Percentiles rank a stretch among this genome's conserved stretches.
Conservation (phyloP, 75 land plant genomes). For the Isoetes taiwanensis region DNA sequence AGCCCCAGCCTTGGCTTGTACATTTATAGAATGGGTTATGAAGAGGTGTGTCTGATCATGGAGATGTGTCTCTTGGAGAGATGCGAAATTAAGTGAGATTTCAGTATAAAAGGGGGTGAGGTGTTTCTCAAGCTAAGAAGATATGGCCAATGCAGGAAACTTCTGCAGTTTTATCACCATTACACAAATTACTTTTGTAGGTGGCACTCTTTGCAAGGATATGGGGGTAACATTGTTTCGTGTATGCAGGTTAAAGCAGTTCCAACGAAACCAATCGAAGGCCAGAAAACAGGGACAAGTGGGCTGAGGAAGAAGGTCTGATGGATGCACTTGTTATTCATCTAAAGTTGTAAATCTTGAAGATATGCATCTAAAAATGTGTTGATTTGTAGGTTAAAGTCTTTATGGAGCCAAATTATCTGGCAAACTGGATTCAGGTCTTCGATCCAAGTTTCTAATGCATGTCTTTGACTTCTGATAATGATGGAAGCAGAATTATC, state of each 20-base stretch:
- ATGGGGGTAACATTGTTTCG: too few species aligned
- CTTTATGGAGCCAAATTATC: conserved; percentile 73
- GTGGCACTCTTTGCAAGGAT: too few species aligned
- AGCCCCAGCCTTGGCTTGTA: too few species aligned
- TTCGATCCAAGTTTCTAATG: neutral
- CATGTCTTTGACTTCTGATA: neutral
- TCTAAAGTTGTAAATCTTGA: neutral
- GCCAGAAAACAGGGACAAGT: conserved; percentile 96
- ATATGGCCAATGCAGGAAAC: too few species aligned
- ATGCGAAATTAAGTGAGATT: too few species aligned
- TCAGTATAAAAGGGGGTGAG: too few species aligned
- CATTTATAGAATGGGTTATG: too few species aligned
- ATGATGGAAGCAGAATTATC: neutral
- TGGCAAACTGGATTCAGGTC: conserved; percentile 97
- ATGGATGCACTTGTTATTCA: neutral
- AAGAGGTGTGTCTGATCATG: too few species aligned
- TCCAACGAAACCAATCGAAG: conserved; percentile 81
- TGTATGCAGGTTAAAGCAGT: conserved; percentile 53
- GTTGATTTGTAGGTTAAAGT: conserved; percentile 57
- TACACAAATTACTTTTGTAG: too few species aligned
- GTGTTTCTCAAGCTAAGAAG: too few species aligned
- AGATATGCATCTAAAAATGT: neutral
- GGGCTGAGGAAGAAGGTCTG: conserved; percentile 91
- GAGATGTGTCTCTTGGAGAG: too few species aligned
- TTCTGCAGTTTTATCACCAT: too few species aligned